Percentiles rank a stretch among this genome's conserved stretches.
Conservation (phyloP, 768 basidiomycete genomes). For the Auriscalpium microsporum region DNA sequence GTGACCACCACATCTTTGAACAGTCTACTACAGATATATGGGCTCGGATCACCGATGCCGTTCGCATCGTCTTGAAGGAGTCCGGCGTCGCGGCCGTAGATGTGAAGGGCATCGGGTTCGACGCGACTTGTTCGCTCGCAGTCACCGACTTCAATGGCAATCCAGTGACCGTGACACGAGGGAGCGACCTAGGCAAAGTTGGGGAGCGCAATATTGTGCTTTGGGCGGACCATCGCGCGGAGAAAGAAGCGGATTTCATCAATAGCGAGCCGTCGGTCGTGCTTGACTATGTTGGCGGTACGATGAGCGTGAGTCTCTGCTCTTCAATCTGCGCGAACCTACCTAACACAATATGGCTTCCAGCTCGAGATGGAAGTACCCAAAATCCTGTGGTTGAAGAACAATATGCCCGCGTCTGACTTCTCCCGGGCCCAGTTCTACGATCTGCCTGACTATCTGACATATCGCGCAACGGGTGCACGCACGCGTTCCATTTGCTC, state of each 20-base stretch:
- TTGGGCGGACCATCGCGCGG: constrained; percentile 96
- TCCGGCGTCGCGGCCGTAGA: constrained; percentile 45
- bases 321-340: background rate
- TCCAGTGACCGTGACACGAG: constrained; percentile 69
- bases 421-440: constrained; percentile 79
- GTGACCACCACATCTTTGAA: constrained; percentile 91
- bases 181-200: constrained; percentile 46
- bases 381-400: constrained; percentile 95
- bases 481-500: constrained; percentile 83
- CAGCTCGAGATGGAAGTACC: constrained; percentile 98
- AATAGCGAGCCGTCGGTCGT: constrained; percentile 79
- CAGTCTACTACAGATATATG: constrained; percentile 91
- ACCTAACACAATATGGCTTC: background rate
- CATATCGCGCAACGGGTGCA: constrained; percentile 76
- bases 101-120: constrained; percentile 88
- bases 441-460: constrained; percentile 93
- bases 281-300: constrained; percentile 91
- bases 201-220: constrained; percentile 85
- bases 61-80: constrained; percentile 53
- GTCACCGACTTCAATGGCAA: constrained; percentile 68
- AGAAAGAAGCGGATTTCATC: constrained; percentile 84
- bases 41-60: constrained; percentile 53
- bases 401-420: constrained; percentile 61
- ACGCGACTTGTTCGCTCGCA: constrained; percentile 94
- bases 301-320: constrained; percentile 69